A percentile compares a stretch with the other conserved stretches of the same genome.
Conservation (phyloP, 2,329 filamentous ascomycete species). For the Aquanectria penicillioides region DNA sequence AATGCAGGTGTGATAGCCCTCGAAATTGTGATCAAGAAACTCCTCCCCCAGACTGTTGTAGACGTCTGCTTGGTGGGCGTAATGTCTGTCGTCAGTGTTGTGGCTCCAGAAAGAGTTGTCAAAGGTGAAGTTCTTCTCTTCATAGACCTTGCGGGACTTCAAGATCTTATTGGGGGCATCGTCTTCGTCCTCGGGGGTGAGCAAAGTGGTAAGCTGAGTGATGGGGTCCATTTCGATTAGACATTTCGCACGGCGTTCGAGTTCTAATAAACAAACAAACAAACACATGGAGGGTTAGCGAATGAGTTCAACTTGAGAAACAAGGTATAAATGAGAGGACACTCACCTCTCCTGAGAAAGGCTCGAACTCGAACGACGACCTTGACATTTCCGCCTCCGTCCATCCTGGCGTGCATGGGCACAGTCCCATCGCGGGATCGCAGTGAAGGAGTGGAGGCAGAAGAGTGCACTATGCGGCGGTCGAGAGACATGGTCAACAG, state of each 20-base stretch:
- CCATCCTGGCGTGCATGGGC: conserved; percentile 64
- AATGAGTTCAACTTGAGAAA: background rate
- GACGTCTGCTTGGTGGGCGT: conserved; percentile 91
- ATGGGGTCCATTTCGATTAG: conserved; percentile 91
- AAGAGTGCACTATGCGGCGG: conserved; percentile 63
- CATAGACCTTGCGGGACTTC: conserved; percentile 77
- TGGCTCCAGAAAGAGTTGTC: conserved; percentile 99
- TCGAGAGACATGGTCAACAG: conserved; percentile 53
- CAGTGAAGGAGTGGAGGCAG: conserved; percentile 81
- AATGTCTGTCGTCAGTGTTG: conserved; percentile 80
- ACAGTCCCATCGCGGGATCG: conserved; percentile 77
- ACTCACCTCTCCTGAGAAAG: conserved; percentile 79
- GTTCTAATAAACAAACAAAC: conserved; percentile 71
- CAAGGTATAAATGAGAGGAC: conserved; percentile 4
- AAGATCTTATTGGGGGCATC: conserved; percentile 62
- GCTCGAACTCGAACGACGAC: conserved; percentile 85
- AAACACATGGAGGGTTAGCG: no score
- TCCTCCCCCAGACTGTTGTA: conserved; percentile 96
- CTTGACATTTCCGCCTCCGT: conserved; percentile 79
- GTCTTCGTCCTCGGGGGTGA: conserved; percentile 69
- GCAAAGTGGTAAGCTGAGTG: conserved; percentile 85
- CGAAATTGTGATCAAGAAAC: conserved; percentile 98
- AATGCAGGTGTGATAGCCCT: conserved; percentile 98
- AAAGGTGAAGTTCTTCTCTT: conserved; percentile 94
- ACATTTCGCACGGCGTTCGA: conserved; percentile 82